Evolutionary conservation across 805 yeast species (phyloP), one percentile per base, ranked within the genome.

Genomic region (Maudiozyma turicensis): DNA sequence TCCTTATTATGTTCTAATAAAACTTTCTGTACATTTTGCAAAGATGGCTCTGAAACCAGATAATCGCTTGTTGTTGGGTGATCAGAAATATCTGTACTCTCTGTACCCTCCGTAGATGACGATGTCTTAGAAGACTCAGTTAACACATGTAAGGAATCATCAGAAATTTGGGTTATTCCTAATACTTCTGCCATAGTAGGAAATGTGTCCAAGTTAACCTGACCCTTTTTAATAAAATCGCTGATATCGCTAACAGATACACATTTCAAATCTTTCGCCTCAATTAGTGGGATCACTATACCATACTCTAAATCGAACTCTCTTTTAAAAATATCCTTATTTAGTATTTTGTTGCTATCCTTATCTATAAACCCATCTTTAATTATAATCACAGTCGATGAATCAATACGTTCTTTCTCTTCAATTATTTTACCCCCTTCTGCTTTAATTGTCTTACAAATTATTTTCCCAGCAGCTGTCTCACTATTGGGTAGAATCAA

Each of bases 361-460:
- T 44, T 43, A 32, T 48, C 53, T 5, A 64, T 52, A 51, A 51
- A 65, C 1, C 66, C 50, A 45, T 63, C 63, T 46, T 58, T 58
- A 3, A 65, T 48, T 20, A 65, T 35, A 4, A 58, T 52, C 2
- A 57, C 39, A 3, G 54, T 52, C 3, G 43, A 11, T 6, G 42
- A 26, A 38, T 54, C 50, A 1, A 52, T 30, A 10, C 48, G 46
- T 14, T 44, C 46, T 8, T 39, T 15, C 9, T 43, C n/a, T 1
- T 49, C 33, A 9, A 56, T 37, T 5, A 58, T 38, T 9, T 14
- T 20, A 4, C 65, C 68, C 11, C 62, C 66, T 48, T 63, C 54
- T 1, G 46, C 28, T 13, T 40, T 35, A 2, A 64, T 52, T 26
- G 61, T 32, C 13, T 53, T 39, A 2, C 51, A 43, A 28, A 60